phyloP scores from a whole-genome alignment of 2,329 filamentous ascomycete genomes.

The Xylariales sp. region DNA sequence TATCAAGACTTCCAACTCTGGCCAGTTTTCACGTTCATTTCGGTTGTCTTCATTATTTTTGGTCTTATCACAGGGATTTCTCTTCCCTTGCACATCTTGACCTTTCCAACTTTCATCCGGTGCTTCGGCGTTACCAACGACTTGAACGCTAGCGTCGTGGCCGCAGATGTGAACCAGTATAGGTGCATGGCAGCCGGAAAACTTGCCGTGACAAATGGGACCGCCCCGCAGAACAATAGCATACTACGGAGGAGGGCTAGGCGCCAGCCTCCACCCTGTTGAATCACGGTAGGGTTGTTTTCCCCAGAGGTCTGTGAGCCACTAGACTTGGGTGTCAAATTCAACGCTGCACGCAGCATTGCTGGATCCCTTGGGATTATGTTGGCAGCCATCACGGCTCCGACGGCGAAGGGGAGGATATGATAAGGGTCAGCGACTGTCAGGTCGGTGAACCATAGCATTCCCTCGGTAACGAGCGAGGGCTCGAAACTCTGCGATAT shows the following conservation, averaged over 20 bases:
- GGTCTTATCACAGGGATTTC: conserved; percentile 17
- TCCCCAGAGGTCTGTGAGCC: not conserved
- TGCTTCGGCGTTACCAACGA: conserved; percentile 18
- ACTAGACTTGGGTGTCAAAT: not conserved
- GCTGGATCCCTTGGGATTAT: conserved; percentile 25
- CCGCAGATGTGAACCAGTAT: conserved; percentile 36
- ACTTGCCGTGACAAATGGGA: conserved; percentile 33
- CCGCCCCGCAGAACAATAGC: not conserved
- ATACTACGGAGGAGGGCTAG: not conserved
- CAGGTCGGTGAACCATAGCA: conserved; percentile 53
- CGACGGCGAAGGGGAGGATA: conserved; percentile 39
- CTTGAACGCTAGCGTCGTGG: conserved; percentile 17
- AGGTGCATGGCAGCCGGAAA: conserved; percentile 39
- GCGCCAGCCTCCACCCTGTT: not conserved
- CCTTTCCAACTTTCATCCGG: conserved; percentile 16
- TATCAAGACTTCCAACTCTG: too few relatives aligned
- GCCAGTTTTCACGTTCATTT: too few relatives aligned
- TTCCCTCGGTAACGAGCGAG: conserved; percentile 43
- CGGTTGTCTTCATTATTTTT: too few relatives aligned
- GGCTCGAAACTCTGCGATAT: conserved; percentile 24
- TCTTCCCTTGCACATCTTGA: conserved; percentile 16
- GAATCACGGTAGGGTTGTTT: not conserved
- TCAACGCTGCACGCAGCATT: conserved; percentile 7
- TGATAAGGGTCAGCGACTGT: conserved; percentile 46
- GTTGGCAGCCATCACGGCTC: conserved; percentile 29